Evolutionary conservation across 768 basidiomycete species (phyloP), one percentile per base, ranked within the genome.

Genomic region (Trichaptum fuscoviolaceum): DNA sequence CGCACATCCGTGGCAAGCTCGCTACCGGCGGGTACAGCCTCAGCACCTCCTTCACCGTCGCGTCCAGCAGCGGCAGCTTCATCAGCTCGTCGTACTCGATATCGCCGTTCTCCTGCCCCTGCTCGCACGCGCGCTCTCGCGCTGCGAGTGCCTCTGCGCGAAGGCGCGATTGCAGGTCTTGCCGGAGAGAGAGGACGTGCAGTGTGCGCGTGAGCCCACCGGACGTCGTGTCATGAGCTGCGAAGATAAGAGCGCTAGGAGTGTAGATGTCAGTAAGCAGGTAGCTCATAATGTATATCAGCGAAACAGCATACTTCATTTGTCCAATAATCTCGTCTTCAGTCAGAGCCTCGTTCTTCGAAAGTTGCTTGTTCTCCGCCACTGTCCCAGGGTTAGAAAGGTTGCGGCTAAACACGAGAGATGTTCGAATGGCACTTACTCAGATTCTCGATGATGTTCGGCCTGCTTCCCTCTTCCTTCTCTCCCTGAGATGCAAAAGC

Each of bases 11-110:
- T 34, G 30, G 30, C 15, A 25, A 9, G 18, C 24, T 25, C 20
- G 65, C 60, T 27, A 64, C 57, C 26, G 30, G 58, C 1, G 30
- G 60, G n/a, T 59, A 81, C 79, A 81, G 62, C 62, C 83, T 72
- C 23, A 70, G 52, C 15, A 65, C 66, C 24, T 72, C 66, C 63
- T 66, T 65, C 65, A 69, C 70, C 0, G 76, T 67, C 2, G 76
- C 75, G 62, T 77, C 75, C n/a, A 77, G 69, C 42, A 66, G 72
- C 0, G 74, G 73, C 20, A 77, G 67, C 1, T 65, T 60, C 5
- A 71, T 60, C 4, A 77, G 68, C 2, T 67, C 58, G 60, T 77
- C 75, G 65, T 74, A 73, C 9, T 67, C 63, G 20, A 74, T 64
- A 35, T 67, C 57, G 18, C 65, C 67, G 23, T 65, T 35, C 26